A percentile compares a stretch with the other conserved stretches of the same genome.
phyloP scores from a whole-genome alignment of 2,329 filamentous ascomycete species.

The Cyclaneusma minus region DNA sequence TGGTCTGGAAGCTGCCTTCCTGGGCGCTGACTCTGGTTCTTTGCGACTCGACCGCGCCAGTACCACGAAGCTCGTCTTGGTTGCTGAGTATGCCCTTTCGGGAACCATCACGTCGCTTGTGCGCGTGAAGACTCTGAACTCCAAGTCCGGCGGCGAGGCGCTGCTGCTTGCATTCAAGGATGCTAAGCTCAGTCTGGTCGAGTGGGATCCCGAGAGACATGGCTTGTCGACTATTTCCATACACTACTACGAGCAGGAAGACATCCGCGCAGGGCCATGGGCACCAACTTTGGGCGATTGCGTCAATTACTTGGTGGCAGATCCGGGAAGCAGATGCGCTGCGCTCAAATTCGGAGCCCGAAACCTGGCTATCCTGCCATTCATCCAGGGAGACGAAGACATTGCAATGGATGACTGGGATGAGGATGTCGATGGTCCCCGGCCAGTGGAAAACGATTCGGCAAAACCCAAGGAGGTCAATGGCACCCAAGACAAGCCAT shows the following conservation, averaged over 20 bases:
- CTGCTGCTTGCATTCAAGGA: constrained; percentile 75
- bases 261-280: constrained; percentile 71
- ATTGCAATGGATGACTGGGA: constrained; percentile 88
- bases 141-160: constrained; percentile 68
- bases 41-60: constrained; percentile 46
- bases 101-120: constrained; percentile 76
- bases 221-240: constrained; percentile 80
- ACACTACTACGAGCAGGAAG: constrained; percentile 95
- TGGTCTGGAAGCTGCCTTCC: constrained; percentile 49
- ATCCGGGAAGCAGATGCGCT: constrained; percentile 85
- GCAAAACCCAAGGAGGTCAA: constrained; percentile 10
- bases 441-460: constrained; percentile 30
- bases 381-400: constrained; percentile 73
- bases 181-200: constrained; percentile 81
- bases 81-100: constrained; percentile 70
- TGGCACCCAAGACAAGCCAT: constrained; percentile 43
- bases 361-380: constrained; percentile 86
- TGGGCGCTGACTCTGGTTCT: constrained; percentile 45
- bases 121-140: constrained; percentile 55
- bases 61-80: constrained; percentile 65
- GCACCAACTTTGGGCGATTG: constrained; percentile 59
- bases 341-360: constrained; percentile 82
- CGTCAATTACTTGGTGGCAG: constrained; percentile 69
- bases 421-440: constrained; percentile 59
- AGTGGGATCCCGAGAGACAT: constrained; percentile 78